Evolutionary conservation across 768 basidiomycete species (phyloP), one percentile per base, ranked within the genome.

Genomic region (Lactifluus pinguis): DNA sequence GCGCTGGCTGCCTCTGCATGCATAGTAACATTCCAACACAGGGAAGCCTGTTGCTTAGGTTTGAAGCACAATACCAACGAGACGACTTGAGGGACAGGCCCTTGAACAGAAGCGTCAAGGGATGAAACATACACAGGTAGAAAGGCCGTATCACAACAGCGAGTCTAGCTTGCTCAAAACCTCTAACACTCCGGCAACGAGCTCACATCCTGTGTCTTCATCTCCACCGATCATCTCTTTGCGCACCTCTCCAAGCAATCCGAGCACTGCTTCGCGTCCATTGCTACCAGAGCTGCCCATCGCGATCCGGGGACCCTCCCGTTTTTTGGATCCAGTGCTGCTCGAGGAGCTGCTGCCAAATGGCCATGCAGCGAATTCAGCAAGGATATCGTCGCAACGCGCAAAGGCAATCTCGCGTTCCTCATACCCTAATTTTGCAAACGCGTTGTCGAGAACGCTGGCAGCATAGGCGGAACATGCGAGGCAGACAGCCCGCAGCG

Each of bases 391-490:
- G 69, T 99, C 95, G 67, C 92, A 93, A 62, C 97, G 77, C 65
- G 85, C 86, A 71, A 98, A 97, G 36, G 95, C 95, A 4, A 83
- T 85, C 76, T 99, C 97, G 57, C 95, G 76, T 57, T 94, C 90
- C 72, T 98, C 97, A 68, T 95, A 98, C 15, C 84, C 86, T 29
- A 98, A 76, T 63, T 92, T 77, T 57, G 85, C 84, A 66, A 98
- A 88, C 9, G 94, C 93, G 69, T 98, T 97, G 70, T 98, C 97
- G 59, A 98, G 79, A 38, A 98, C 95, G 69, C 86, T 92, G 9
- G 95, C 95, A 0, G 95, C 92, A 67, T 98, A 97, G 10, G 92
- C 92, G 0, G 95, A 84, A 68, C 90, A 95, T 10, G 86, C 92
- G 49, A 98, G 79, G 61, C 86, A 87, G 14, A 97, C 89, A 0